Evolutionary conservation across 2,329 filamentous ascomycete species (phyloP).

Genomic region (Ophiosphaerella narmari): DNA sequence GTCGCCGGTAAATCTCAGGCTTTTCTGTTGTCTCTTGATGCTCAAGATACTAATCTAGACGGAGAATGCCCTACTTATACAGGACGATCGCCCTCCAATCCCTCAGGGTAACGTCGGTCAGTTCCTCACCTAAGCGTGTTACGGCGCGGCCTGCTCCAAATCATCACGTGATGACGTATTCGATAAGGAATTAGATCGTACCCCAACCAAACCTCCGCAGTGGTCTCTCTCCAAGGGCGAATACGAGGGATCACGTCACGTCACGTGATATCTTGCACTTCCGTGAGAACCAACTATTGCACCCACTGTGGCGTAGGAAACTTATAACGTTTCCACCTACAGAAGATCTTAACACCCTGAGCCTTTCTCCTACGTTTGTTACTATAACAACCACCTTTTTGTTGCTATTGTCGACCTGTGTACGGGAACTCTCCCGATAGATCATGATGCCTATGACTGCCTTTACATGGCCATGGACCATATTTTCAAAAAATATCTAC

Average conservation of each 20-base stretch:
- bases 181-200: no score
- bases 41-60: slow-evolving; percentile 3
- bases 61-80: slow-evolving; percentile 2
- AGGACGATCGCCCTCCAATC: slow-evolving; percentile 8
- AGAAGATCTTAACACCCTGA: slow-evolving; percentile 58
- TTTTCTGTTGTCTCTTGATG: background rate
- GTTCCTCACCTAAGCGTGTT: slow-evolving; percentile 5
- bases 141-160: background rate
- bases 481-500: slow-evolving; percentile 90
- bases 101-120: slow-evolving; percentile 8
- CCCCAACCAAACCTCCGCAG: no score
- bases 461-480: slow-evolving; percentile 82
- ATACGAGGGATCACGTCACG: no score
- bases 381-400: slow-evolving; percentile 97
- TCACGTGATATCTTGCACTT: no score
- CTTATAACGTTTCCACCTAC: no score
- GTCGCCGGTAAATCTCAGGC: background rate
- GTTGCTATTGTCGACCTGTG: slow-evolving; percentile 86
- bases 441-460: slow-evolving; percentile 84
- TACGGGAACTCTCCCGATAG: slow-evolving; percentile 81
- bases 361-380: slow-evolving; percentile 89
- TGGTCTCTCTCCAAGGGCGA: no score
- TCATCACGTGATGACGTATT: no score
- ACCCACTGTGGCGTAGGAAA: no score
- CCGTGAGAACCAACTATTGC: no score